Evolutionary conservation across 2,329 filamentous ascomycete species (phyloP).

Genomic region (Laburnicola sp.): DNA sequence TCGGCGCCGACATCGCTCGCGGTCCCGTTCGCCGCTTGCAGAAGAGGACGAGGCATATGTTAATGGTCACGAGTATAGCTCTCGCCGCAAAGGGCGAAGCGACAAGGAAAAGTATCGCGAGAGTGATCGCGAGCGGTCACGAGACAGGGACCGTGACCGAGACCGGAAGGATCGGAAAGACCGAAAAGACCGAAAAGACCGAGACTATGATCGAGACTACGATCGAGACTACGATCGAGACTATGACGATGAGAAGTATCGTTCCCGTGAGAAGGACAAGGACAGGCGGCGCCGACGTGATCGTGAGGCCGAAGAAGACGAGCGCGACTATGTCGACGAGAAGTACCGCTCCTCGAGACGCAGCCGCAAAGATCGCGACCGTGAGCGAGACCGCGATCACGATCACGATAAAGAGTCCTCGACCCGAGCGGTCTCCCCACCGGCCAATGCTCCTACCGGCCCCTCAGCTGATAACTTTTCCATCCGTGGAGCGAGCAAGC

Average conservation of each 20-base stretch:
- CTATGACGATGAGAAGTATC: constrained; percentile 47
- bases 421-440: constrained; percentile 31
- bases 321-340: constrained; percentile 45
- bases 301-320: constrained; percentile 44
- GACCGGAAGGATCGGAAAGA: constrained; percentile 52
- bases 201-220: constrained; percentile 47
- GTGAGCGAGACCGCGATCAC: constrained; percentile 42
- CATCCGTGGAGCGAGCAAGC: constrained; percentile 48
- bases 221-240: constrained; percentile 55
- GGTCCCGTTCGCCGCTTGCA: constrained; percentile 39
- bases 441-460: constrained; percentile 40
- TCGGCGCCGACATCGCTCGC: constrained; percentile 49
- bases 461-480: constrained; percentile 52
- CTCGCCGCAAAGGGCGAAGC: constrained; percentile 43
- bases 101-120: constrained; percentile 42
- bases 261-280: constrained; percentile 41
- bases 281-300: constrained; percentile 57
- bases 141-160: constrained; percentile 39
- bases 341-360: constrained; percentile 47
- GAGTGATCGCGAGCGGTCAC: constrained; percentile 31
- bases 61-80: constrained; percentile 31
- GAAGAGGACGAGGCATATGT: constrained; percentile 39
- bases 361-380: constrained; percentile 50
- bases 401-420: constrained; percentile 26
- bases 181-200: constrained; percentile 54